Conservation (phyloP, 495 filamentous ascomycete genomes). For the Hypoxylon fragiforme region DNA sequence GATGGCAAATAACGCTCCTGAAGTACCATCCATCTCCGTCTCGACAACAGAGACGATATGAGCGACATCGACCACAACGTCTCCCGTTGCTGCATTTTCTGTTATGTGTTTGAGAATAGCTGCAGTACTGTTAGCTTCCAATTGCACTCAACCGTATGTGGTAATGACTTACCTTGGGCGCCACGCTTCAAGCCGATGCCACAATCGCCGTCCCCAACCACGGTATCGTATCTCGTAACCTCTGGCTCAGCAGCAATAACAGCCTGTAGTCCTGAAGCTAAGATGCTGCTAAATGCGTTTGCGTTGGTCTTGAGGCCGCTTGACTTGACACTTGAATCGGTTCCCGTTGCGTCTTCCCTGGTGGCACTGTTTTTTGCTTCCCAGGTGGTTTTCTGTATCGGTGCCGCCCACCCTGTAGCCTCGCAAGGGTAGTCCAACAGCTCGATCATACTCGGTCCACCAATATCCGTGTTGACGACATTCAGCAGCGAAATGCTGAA, state of each 20-base stretch:
- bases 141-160: neutral
- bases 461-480: slow-evolving; percentile 77
- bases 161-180: slow-evolving; percentile 66
- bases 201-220: slow-evolving; percentile 96
- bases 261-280: slow-evolving; percentile 68
- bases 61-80: slow-evolving; percentile 71
- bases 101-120: slow-evolving; percentile 71
- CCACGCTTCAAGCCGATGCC: slow-evolving; percentile 87
- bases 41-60: slow-evolving; percentile 85
- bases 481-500: slow-evolving; percentile 89
- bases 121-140: slow-evolving; percentile 20
- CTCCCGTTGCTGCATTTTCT: slow-evolving; percentile 59
- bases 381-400: slow-evolving; percentile 66
- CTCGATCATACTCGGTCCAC: slow-evolving; percentile 78
- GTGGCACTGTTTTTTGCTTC: slow-evolving; percentile 53
- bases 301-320: slow-evolving; percentile 74
- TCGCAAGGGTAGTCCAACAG: slow-evolving; percentile 85
- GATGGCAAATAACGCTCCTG: slow-evolving; percentile 92
- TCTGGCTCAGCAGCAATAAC: slow-evolving; percentile 80
- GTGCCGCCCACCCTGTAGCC: slow-evolving; percentile 81
- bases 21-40: slow-evolving; percentile 91
- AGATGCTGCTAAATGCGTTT: slow-evolving; percentile 55
- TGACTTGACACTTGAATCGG: slow-evolving; percentile 55
- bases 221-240: slow-evolving; percentile 85
- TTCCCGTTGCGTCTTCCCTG: slow-evolving; percentile 42